A percentile compares a stretch with the other conserved stretches of the same genome.
These are phyloP conservation scores for Dimocarpus longan DNA, from an alignment of 345 rosid genomes.

Conservation along the genomic window DNA sequence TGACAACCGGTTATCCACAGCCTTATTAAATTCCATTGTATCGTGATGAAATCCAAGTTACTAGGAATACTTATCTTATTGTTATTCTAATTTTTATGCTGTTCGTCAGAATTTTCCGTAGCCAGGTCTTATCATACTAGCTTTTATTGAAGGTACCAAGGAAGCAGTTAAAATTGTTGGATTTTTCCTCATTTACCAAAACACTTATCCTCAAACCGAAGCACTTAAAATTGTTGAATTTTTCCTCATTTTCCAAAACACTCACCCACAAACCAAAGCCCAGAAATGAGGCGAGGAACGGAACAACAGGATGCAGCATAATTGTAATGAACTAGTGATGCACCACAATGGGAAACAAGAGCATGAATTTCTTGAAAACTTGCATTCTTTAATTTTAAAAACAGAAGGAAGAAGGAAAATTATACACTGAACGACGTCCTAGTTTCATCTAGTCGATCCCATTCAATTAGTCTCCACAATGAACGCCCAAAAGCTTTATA, in stretches of 20 bases:
- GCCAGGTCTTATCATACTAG: background rate
- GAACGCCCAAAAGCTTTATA: constrained; percentile 1
- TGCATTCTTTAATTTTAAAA: background rate
- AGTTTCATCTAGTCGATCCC: constrained; percentile 18
- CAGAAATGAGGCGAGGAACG: too few species aligned
- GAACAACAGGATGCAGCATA: background rate
- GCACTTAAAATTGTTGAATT: too few species aligned
- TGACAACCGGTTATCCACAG: too few species aligned
- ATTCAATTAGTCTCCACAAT: background rate
- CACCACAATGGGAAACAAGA: background rate
- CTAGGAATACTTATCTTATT: background rate
- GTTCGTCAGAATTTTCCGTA: background rate
- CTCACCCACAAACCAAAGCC: too few species aligned
- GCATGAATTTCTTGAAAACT: constrained; percentile 19
- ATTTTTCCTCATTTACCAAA: too few species aligned
- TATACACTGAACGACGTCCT: constrained; percentile 16
- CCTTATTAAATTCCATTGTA: background rate
- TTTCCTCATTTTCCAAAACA: too few species aligned
- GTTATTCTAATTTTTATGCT: background rate
- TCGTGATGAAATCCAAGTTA: background rate
- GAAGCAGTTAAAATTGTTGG: too few species aligned
- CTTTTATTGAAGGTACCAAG: too few species aligned
- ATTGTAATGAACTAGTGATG: background rate
- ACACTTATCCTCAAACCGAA: too few species aligned
- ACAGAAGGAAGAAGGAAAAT: background rate